Base-by-base conservation (phyloP, 2,329 filamentous ascomycete species). In the Alternaria arborescens region DNA sequence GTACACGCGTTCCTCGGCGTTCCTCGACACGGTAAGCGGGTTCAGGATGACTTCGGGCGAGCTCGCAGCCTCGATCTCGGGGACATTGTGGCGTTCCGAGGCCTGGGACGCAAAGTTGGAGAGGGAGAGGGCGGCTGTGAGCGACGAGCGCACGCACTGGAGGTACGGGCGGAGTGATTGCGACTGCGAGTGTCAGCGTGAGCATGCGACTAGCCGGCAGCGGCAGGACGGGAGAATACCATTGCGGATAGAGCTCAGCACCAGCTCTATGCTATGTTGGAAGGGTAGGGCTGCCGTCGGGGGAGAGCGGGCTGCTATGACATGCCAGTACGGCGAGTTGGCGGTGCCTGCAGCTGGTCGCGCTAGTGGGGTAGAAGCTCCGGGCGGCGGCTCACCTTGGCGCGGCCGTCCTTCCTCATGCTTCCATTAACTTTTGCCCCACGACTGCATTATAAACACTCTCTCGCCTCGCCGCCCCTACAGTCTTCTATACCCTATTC, bases 31-130 rank as follows among this genome's bases (percentile, higher is more conserved):
- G 28, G 91, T 93, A 66, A 99, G 84, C 18, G 94, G 94, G 75
- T 95, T 97, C 62, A 99, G 85, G 22, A 99, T 87, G 62, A 98
- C 90, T 85, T 99, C 95, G 22, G 96, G 95, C 0, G 94, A 97
- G 53, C 91, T 93, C 68, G 89, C 89, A 42, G 94, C 94, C 84
- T 99, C 95, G 74, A 99, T 91, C 80, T 99, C 95, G 64, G 95
- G 95, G 46, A 98, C 94, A 84, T 99, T 99, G 84, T 98, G 95
- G 72, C 95, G 87, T 84, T 99, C 96, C 56, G 94, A 92, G 46
- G 92, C 93, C 82, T 99, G 95, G 51, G 94, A 98, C 66, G 95
- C 94, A 81, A 99, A 99, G 86, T 99, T 96, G 80, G 93, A 94
- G 61, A 97, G 87, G 60, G 93, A 94, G 70, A 99, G 89, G 68